A percentile compares a stretch with the other conserved stretches of the same genome.
phyloP scores from a whole-genome alignment of 768 basidiomycete species.

The Pluteus cervinus region DNA sequence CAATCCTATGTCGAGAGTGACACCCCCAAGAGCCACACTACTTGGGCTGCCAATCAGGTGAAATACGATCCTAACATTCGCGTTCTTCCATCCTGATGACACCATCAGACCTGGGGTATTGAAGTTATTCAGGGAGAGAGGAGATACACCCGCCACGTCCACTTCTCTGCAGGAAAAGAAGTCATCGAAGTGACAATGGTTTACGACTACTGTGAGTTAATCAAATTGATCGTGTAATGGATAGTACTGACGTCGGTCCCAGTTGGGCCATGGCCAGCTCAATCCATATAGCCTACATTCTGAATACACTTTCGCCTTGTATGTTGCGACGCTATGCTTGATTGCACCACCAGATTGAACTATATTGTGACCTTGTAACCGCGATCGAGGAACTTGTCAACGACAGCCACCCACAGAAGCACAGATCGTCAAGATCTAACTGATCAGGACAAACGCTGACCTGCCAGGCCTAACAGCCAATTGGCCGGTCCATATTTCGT shows the following conservation, averaged over 20 bases:
- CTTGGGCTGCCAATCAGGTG: slow-evolving; percentile 66
- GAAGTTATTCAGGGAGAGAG: slow-evolving; percentile 52
- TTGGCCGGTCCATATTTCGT: too few species aligned
- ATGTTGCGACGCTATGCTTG: too few species aligned
- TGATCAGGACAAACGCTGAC: too few species aligned
- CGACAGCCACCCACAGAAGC: too few species aligned
- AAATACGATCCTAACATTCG: slow-evolving; percentile 6
- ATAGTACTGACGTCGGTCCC: background rate
- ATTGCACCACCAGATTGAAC: too few species aligned
- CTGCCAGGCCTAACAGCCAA: too few species aligned
- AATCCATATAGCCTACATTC: too few species aligned
- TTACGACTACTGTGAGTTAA: slow-evolving; percentile 61
- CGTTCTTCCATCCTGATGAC: slow-evolving; percentile 1
- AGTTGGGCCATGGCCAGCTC: too few species aligned
- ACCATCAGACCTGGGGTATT: slow-evolving; percentile 54
- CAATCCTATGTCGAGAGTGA: slow-evolving; percentile 50
- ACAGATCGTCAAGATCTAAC: too few species aligned
- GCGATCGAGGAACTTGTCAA: too few species aligned
- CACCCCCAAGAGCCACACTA: slow-evolving; percentile 50
- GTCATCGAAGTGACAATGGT: slow-evolving; percentile 51
- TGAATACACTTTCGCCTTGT: too few species aligned
- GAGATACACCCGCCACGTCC: slow-evolving; percentile 53
- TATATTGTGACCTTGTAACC: too few species aligned
- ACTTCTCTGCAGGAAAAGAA: slow-evolving; percentile 55
- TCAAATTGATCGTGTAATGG: background rate